Base-by-base conservation (phyloP, 345 rosid species). In the Citrus cavaleriei region DNA sequence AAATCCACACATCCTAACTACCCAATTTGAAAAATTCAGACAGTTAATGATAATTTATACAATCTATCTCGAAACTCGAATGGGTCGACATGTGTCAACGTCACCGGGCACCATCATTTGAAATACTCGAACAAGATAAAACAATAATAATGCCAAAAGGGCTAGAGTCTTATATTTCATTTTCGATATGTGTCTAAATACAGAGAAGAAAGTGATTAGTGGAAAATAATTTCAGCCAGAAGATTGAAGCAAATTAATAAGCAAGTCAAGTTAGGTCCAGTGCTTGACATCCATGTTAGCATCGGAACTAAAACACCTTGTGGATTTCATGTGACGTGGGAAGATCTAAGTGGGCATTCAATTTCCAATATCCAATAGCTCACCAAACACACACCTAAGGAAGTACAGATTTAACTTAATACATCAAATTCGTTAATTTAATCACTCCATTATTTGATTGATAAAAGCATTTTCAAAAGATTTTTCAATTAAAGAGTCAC, bases 301-400 rank as follows among this genome's bases (percentile, higher is more conserved):
- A 62, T 74, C 59, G 42, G 51, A 59, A 73, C 25, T 12, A 68
- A 55, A 18, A 32, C 34, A 3, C 0, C 64, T 14, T 51, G 54
- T 62, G 25, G 63, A 25, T 68, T 12, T 68, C 28, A 55, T 51
- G 19, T 67, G 72, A 71, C 77, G 28, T 75, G 70, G 73, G 57
- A 54, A 82, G 24, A 68, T 68, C 57, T 75, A 38, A 69, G 60
- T 78, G 83, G 79, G 55, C 73, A 78, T 72, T 61, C 27, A 77
- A 18, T 74, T 24, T 62, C 61, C 59, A 74, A 37, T 70, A 35
- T 55, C 74, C 80, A 72, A 78, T 35, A 22, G 51, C 57, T 61
- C 35, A 83, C 77, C 77, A 59, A 76, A 72, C 68, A 69, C 66
- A 65, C 74, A 82, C 74, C 76, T 38, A 42, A 38, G 40, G 62